Conservation (phyloP, 202 grass and related monocot species). For the Carex arenaria region DNA sequence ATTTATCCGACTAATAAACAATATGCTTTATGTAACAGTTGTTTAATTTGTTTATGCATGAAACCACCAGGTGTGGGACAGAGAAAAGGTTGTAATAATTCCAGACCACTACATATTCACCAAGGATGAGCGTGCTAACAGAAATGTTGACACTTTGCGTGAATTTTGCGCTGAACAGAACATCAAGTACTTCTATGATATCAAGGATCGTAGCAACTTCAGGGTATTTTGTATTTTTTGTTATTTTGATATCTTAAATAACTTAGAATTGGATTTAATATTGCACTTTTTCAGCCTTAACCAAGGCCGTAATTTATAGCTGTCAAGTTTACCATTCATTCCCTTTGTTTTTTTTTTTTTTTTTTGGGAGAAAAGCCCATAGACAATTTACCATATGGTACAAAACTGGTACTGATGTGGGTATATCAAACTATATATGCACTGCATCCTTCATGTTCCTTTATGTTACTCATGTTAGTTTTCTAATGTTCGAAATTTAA, state of each 20-base stretch:
- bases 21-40: not conserved
- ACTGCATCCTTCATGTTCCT: not conserved
- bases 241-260: not conserved
- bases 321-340: not conserved
- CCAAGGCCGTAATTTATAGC: not conserved
- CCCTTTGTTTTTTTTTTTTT: not conserved
- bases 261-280: not conserved
- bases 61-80: conserved; percentile 61
- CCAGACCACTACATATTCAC: conserved; percentile 97
- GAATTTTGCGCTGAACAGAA: conserved; percentile 80
- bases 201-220: conserved; percentile 77
- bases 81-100: conserved; percentile 84
- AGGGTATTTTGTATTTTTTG: conserved; percentile 30
- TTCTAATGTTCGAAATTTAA: conserved; percentile 10
- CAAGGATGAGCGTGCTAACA: conserved; percentile 70
- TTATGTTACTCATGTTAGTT: not conserved
- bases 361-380: not conserved
- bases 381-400: not conserved
- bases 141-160: conserved; percentile 84
- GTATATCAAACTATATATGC: not conserved
- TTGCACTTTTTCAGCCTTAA: not conserved
- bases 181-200: conserved; percentile 97
- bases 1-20: not conserved
- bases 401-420: not conserved
- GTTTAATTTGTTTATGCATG: not conserved